These are phyloP conservation scores for Epithele typhae DNA, from an alignment of 768 basidiomycete genomes.

Conservation along the genomic window DNA sequence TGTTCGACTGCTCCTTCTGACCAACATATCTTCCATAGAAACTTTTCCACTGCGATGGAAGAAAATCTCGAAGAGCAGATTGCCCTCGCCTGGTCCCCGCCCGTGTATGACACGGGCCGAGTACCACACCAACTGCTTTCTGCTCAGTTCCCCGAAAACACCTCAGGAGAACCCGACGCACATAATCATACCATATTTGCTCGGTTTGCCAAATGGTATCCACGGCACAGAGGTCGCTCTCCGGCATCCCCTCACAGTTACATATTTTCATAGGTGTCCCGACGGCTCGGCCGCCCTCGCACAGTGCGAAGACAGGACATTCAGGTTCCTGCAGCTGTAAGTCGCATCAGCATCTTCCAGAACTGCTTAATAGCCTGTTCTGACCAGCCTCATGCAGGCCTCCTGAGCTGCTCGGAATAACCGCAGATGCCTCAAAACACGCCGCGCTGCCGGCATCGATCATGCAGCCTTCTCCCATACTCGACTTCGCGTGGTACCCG, in stretches of 20 bases:
- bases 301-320: conserved; percentile 66
- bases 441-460: conserved; percentile 19
- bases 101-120: conserved; percentile 4
- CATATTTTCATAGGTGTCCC: conserved; percentile 49
- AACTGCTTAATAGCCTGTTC: no score
- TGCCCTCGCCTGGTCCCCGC: conserved; percentile 5
- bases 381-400: background rate
- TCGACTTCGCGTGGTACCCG: conserved; percentile 86
- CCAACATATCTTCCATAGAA: no score
- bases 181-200: conserved; percentile 33
- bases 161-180: background rate
- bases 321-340: conserved; percentile 53
- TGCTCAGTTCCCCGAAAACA: background rate
- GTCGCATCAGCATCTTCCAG: conserved; percentile 15
- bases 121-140: conserved; percentile 1
- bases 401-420: background rate
- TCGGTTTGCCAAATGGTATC: conserved; percentile 52
- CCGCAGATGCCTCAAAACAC: conserved; percentile 35
- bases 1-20: no score
- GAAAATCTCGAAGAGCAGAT: no score
- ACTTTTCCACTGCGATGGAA: no score
- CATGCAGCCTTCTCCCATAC: conserved; percentile 62
- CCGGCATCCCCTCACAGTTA: conserved; percentile 29
- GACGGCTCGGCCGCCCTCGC: conserved; percentile 68
- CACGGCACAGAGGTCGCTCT: no score